These are phyloP conservation scores for Nepenthes mirabilis DNA, from an alignment of 148 eudicot species.

Conservation along the genomic window DNA sequence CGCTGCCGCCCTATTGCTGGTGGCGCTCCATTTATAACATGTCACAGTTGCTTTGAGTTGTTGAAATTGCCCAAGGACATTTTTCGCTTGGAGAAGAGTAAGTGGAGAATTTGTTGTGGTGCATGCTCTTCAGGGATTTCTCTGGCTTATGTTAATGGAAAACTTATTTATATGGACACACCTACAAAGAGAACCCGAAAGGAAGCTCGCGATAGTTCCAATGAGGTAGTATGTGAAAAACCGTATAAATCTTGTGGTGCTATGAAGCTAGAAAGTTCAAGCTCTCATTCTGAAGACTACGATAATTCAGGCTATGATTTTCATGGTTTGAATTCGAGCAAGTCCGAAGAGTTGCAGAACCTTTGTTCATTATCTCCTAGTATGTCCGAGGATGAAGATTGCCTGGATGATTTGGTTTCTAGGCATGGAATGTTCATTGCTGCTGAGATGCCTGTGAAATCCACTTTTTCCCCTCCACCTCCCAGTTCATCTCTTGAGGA, in stretches of 20 bases:
- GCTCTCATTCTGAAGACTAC: slow-evolving; percentile 71
- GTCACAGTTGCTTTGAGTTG: slow-evolving; percentile 72
- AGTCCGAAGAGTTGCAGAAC: slow-evolving; percentile 37
- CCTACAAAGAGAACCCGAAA: slow-evolving; percentile 18
- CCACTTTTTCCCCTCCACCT: slow-evolving; percentile 29
- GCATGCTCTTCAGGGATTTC: slow-evolving; percentile 54
- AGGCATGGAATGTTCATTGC: slow-evolving; percentile 17
- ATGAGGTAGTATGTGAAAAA: slow-evolving; percentile 13
- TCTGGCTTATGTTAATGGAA: slow-evolving; percentile 38
- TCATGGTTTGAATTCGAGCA: slow-evolving; percentile 32
- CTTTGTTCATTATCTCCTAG: slow-evolving; percentile 34
- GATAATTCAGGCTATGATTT: slow-evolving; percentile 68
- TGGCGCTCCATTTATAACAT: slow-evolving; percentile 77
- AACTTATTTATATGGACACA: slow-evolving; percentile 34
- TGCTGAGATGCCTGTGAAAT: slow-evolving; percentile 23
- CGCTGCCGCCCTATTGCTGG: slow-evolving; percentile 56
- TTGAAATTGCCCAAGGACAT: slow-evolving; percentile 55
- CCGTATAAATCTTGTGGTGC: slow-evolving; percentile 14
- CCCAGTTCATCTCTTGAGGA: slow-evolving; percentile 63
- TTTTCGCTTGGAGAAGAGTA: slow-evolving; percentile 19
- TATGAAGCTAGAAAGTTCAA: slow-evolving; percentile 29
- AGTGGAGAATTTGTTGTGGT: slow-evolving; percentile 64
- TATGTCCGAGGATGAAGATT: slow-evolving; percentile 55
- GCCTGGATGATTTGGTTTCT: slow-evolving; percentile 17
- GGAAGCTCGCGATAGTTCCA: slow-evolving; percentile 18